Evolutionary conservation across 768 basidiomycete species (phyloP), one percentile per base, ranked within the genome.

Genomic region (Termitomyces heimii): DNA sequence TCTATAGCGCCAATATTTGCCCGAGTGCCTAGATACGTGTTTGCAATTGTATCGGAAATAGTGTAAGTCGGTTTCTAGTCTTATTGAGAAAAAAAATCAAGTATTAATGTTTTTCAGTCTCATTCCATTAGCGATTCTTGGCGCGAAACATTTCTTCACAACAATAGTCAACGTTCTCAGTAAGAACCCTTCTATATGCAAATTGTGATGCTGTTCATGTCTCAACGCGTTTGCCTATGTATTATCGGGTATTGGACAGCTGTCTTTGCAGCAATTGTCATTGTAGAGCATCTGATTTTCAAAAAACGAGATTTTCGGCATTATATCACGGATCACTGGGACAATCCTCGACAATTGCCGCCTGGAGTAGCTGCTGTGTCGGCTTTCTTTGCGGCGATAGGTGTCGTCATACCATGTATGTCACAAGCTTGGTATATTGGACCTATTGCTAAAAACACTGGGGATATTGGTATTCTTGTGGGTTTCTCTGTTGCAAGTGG

Each of bases 401-500:
- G 71, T 7, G 73, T 89, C 22, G 70, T 85, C 24, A 71, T 90
- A 5, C 83, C 86, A 5, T 82, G 75, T 50, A 92, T 92, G 82
- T 72, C 80, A 56, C 88, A 92, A 63, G 80, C 74, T 14, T 90
- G 84, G 82, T 91, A 82, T 65, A 69, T 72, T 3, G 89, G 89
- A 0, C 88, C 88, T 0, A 83, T 91, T 20, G 88, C 87, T 3
- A 62, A 66, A 35, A 71, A 64, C 8, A 76, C 84, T 12, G 89
- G 89, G 3, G 89, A 92, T 67, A 82, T 92, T 53, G 89, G 86
- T 3, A 79, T 92, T 39, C 75, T 87, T 57, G 68, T 84, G 16
- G 85, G 85, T 0, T 81, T 85, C 53, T 66, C 70, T 5, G 68
- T 77, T 7, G 76, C 80, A 0, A 72, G 67, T 13, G 18, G 81